Base-by-base conservation (phyloP, 306 rosid species). In the Fragaria nilgerrensis region DNA sequence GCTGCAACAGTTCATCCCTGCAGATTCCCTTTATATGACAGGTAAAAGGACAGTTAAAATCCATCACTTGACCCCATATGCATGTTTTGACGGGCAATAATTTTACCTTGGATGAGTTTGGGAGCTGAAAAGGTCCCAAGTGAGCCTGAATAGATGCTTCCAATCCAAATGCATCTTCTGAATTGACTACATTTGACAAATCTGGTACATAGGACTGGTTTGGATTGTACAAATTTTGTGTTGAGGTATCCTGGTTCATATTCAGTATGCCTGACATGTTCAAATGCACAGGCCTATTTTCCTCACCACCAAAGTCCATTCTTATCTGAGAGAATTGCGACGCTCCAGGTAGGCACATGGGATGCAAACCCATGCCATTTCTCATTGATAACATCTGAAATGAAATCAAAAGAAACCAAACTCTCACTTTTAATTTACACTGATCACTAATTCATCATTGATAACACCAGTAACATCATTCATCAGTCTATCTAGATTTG, bases 361-460 rank as follows among this genome's bases (percentile, higher is more conserved):
- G 89, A 82, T 88, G 93, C 92, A 92, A 75, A 86, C 87, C 89
- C 85, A 89, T 84, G 58, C 97, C 97, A 52, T 92, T 88, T 84
- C 96, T 92, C 93, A 95, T 90, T 9, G 97, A 82, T 68, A 95
- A 80, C 97, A 95, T 95, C 98, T 95, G 91, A 81, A 85, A 84
- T 79, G 25, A 19, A 56, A 68, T 29, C 59, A 16, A 63, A 73
- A 71, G 78, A 73, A 64, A 41, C 52, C 61, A 52, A 67, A 43
- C 10, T 25, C 39, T 43, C 27, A 20, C 49, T 25, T 74, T 43
- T 5, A 14, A 41, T 58, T 7, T 0, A 16, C 11, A n/a, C 27
- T 72, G 11, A 52, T 50, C 48, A 36, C 3, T 43, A 3, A 25
- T 53, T 15, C 65, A 72, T 14, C 66, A 27, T 15, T 23, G 63